phyloP scores from a whole-genome alignment of 2,329 filamentous ascomycete species.

The Drechslerella coelobrocha region DNA sequence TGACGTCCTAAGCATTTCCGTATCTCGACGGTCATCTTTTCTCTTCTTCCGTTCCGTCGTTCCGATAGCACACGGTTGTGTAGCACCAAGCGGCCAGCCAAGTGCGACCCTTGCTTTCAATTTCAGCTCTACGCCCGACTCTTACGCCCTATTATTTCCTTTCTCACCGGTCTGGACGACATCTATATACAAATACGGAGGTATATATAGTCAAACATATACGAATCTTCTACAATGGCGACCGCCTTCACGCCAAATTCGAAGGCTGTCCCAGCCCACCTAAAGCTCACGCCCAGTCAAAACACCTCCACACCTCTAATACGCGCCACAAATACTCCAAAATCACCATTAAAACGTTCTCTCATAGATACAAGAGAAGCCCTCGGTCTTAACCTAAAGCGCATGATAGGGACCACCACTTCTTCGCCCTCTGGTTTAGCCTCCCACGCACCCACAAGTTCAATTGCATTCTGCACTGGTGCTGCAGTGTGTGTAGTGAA shows the following conservation, averaged over 20 bases:
- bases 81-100: neutral
- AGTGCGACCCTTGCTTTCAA: neutral
- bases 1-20: slow-evolving; percentile 6
- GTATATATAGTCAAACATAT: slow-evolving; percentile 10
- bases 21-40: slow-evolving; percentile 18
- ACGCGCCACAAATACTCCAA: slow-evolving; percentile 35
- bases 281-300: slow-evolving; percentile 41
- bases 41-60: slow-evolving; percentile 1
- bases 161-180: neutral
- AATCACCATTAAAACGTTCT: slow-evolving; percentile 58
- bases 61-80: slow-evolving; percentile 13
- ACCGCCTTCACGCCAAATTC: slow-evolving; percentile 41
- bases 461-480: slow-evolving; percentile 89
- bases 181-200: neutral
- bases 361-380: slow-evolving; percentile 58
- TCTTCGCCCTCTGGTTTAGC: slow-evolving; percentile 85
- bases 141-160: neutral
- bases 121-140: neutral
- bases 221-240: slow-evolving; percentile 29
- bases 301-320: slow-evolving; percentile 23
- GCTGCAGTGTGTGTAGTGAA: slow-evolving; percentile 90
- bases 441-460: slow-evolving; percentile 70
- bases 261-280: slow-evolving; percentile 36
- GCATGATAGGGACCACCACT: slow-evolving; percentile 91
- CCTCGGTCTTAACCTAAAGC: slow-evolving; percentile 72